Percentiles rank a stretch among this genome's conserved stretches.
phyloP scores from a whole-genome alignment of 2,329 filamentous ascomycete genomes.

The Cercospora beticola region DNA sequence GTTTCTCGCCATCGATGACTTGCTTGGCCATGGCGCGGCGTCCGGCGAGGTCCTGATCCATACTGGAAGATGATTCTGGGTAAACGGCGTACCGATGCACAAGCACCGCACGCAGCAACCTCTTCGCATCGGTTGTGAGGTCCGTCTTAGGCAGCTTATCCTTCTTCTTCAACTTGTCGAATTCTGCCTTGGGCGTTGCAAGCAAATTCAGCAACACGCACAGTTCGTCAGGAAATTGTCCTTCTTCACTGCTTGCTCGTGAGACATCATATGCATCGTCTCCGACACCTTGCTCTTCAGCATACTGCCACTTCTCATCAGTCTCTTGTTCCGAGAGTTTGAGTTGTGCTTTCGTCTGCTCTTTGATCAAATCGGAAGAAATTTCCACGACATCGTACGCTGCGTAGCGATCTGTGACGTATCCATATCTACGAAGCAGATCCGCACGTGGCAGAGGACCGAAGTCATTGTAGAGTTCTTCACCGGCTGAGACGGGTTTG shows the following conservation, averaged over 20 bases:
- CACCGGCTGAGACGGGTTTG: constrained; percentile 64
- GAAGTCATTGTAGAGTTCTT: constrained; percentile 87
- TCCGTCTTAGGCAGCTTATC: constrained; percentile 46
- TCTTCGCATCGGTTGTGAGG: constrained; percentile 38
- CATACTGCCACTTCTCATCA: constrained; percentile 46
- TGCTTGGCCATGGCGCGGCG: constrained; percentile 58
- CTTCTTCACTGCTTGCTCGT: constrained; percentile 34
- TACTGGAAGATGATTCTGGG: constrained; percentile 36
- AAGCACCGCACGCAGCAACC: constrained; percentile 44
- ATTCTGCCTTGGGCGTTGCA: constrained; percentile 43
- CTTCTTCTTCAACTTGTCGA: constrained; percentile 43
- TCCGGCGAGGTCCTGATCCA: constrained; percentile 51
- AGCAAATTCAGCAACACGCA: constrained; percentile 48
- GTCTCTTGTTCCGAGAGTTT: constrained; percentile 22
- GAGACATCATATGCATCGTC: constrained; percentile 70
- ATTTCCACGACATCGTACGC: constrained; percentile 83
- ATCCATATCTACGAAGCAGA: constrained; percentile 80
- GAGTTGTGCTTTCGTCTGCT: constrained; percentile 40
- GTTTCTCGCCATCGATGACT: constrained; percentile 72
- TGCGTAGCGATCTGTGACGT: constrained; percentile 74
- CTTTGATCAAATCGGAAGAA: constrained; percentile 59
- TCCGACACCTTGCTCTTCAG: constrained; percentile 62
- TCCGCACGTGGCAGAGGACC: constrained; percentile 81
- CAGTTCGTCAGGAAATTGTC: constrained; percentile 45
- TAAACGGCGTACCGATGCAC: constrained; percentile 51